These are phyloP conservation scores for Cutaneotrichosporon spelunceum DNA, from an alignment of 1,284 basidiomycete genomes.

Conservation along the genomic window DNA sequence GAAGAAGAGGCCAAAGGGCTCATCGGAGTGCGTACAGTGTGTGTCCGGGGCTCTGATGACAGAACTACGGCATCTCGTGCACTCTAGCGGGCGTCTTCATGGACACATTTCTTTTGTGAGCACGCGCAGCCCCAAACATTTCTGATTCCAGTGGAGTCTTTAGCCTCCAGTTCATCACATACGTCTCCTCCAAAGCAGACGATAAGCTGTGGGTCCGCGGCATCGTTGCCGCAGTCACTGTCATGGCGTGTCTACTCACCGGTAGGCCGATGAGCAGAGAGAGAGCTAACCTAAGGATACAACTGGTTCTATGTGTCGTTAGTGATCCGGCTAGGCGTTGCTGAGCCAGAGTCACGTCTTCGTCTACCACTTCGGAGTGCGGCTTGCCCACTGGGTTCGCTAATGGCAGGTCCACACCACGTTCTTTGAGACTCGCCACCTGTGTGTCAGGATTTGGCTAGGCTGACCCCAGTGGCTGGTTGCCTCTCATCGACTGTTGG, in stretches of 20 bases:
- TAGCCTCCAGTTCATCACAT: neutral
- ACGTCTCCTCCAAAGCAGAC: neutral
- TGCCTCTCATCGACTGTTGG: neutral
- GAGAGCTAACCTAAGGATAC: neutral
- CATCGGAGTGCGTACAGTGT: neutral
- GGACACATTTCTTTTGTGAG: neutral
- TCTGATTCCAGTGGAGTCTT: neutral
- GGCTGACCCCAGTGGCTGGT: neutral
- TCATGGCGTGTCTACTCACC: neutral
- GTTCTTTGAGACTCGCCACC: neutral
- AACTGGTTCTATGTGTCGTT: neutral
- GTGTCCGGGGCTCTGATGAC: neutral
- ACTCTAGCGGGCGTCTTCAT: neutral
- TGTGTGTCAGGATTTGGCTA: neutral
- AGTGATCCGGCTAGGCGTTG: too few relatives aligned
- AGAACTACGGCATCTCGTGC: neutral
- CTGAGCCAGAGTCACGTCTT: neutral
- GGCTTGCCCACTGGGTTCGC: neutral
- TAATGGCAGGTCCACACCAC: neutral
- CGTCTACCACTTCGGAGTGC: neutral
- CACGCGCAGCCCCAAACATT: neutral
- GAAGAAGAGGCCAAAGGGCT: neutral
- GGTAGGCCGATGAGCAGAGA: neutral
- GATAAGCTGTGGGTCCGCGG: neutral
- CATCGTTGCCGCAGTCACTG: neutral